Base-by-base conservation (phyloP, 108 stramenopile genomes). In the Cyclotella sp. region DNA sequence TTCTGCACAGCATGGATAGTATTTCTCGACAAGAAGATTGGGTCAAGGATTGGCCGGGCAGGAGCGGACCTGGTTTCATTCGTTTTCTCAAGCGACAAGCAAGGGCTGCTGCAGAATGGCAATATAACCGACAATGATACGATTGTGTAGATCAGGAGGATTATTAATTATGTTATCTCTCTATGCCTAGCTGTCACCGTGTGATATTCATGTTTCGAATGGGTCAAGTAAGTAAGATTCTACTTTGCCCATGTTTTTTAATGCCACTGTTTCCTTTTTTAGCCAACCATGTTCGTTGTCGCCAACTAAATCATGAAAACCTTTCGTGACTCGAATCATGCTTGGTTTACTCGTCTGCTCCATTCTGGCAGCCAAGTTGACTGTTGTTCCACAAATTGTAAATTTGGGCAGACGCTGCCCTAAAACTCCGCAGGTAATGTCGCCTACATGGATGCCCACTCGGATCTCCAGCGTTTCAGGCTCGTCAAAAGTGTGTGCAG, bases 401-500 rank as follows among this genome's bases (percentile, higher is more conserved):
- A 80, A 75, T 75, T 80, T 80, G 3, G 79, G 79, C 67, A 80
- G 27, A 42, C 74, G 46, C 58, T 75, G 75, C 22, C 80, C 80
- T 18, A 81, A 46, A 18, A 81, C 75, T 18, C 80, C 80, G 40
- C 70, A 76, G 22, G 75, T 77, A 30, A 81, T 45, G 34, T 76
- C 63, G 16, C 80, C 80, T 28, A 76, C 70, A 34, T 81, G 80
- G 22, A 81, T 81, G 13, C 80, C 80, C 52, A 81, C 80, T 71
- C 80, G 15, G 22, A 79, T 79, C 41, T 79, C 49, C 18, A 79
- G 26, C 42, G 73, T 75, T 42, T 79, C 40, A 21, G 18, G 19
- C 29, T 34, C 27, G 8, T 34, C 34, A n/a, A 39, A 61, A 9
- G 30, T 39, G 60, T 61, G 60, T 39, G 60, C 34, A 34, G 34